A percentile compares a stretch with the other conserved stretches of the same genome.
Evolutionary conservation across 768 basidiomycete species (phyloP).

Genomic region (Termitomyces eurrhizus): DNA sequence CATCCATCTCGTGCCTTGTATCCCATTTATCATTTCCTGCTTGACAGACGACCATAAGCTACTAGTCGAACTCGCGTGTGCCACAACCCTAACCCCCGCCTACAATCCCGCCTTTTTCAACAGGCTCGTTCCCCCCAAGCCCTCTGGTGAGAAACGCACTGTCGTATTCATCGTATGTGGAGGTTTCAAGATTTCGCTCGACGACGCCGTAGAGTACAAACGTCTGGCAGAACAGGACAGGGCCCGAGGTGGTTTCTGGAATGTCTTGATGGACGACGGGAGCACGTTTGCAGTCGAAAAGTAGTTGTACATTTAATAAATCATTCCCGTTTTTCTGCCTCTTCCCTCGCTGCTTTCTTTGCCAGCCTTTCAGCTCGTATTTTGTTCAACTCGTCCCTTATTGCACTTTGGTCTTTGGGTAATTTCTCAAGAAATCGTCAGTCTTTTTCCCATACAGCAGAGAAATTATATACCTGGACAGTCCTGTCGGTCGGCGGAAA

Average conservation of each 20-base stretch:
- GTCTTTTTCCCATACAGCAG: neutral
- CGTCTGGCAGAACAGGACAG: conserved; percentile 32
- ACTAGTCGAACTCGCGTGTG: conserved; percentile 71
- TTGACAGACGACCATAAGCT: conserved; percentile 68
- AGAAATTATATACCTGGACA: conserved; percentile 34
- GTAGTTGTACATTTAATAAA: neutral
- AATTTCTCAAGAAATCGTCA: conserved; percentile 38
- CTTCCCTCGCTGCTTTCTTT: conserved; percentile 40
- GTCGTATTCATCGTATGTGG: conserved; percentile 71
- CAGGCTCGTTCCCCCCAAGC: conserved; percentile 37
- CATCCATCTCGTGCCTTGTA: too few species aligned
- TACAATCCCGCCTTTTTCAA: conserved; percentile 57
- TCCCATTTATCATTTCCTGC: too few species aligned
- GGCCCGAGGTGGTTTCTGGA: conserved; percentile 26
- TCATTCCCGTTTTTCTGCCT: neutral
- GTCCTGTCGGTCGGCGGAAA: conserved; percentile 62
- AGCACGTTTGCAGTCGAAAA: conserved; percentile 28
- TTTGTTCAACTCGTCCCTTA: conserved; percentile 67
- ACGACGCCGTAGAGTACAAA: conserved; percentile 48
- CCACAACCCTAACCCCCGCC: conserved; percentile 63
- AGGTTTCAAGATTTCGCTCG: conserved; percentile 62
- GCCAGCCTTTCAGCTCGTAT: conserved; percentile 57
- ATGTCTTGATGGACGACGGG: conserved; percentile 39
- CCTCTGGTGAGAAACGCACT: conserved; percentile 25
- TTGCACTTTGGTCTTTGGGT: conserved; percentile 60